Base-by-base conservation (phyloP, 2,329 filamentous ascomycete genomes). In the Pseudocercospora macadamiae region DNA sequence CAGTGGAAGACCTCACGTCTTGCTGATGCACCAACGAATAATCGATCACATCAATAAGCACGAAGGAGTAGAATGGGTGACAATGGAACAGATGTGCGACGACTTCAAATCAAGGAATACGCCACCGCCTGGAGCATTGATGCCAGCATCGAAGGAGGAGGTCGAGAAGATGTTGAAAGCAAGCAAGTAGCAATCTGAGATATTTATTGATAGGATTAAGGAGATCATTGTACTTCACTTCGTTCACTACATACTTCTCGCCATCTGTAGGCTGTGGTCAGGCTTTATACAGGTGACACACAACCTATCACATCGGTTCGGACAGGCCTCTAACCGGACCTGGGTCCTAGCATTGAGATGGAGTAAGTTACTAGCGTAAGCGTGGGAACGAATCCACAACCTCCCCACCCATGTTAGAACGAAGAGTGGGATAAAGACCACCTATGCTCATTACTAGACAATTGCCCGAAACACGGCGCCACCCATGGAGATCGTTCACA, bases 21-120 rank as follows among this genome's bases (percentile, higher is more conserved):
- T 90, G 14, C 75, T 89, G 3, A 90, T 90, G 87, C 87, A 89
- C 64, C 86, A 90, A 72, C 80, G 85, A 14, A 59, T 87, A n/a
- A 89, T 89, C 58, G 85, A 89, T 64, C 79, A 89, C 57, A 87
- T 89, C 67, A 88, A 86, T 65, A 78, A 80, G 60, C 80, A 83
- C 54, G 80, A 83, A 57, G 81, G 84, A 1, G 83, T 87, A 0
- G 83, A 86, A 64, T 87, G 62, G 78, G 82, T 86, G 0, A 87
- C 84, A 0, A 88, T 90, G 78, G 86, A 82, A 62, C 80, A 89
- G 69, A 89, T 90, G 77, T 83, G 78, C 18, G 86, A 89, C 67
- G 85, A 90, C 25, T 90, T 90, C 71, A 90, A 89, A 77, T 80
- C 76, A 62, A 86, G 82, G 71, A 87, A 86, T 58, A 70, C 72